phyloP scores from a whole-genome alignment of 768 basidiomycete genomes.

The Mycena rebaudengoi region DNA sequence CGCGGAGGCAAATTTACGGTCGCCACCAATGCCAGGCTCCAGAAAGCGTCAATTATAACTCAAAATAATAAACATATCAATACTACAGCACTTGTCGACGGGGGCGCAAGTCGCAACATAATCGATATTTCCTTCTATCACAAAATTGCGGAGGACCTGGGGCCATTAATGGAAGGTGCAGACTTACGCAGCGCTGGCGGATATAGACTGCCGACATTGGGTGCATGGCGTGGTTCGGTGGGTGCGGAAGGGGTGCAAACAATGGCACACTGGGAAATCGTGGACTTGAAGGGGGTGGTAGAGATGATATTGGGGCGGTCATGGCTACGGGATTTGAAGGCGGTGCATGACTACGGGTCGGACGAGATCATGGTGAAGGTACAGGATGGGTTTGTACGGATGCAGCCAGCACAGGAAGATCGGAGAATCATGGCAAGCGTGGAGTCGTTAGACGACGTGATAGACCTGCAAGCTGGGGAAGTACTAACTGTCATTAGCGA shows the following conservation, averaged over 20 bases:
- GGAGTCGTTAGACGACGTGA: neutral
- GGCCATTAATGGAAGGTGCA: neutral
- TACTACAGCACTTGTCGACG: neutral
- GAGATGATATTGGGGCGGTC: conserved; percentile 4
- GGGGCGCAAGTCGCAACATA: neutral
- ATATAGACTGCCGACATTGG: neutral
- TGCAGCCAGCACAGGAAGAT: neutral
- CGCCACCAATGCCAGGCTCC: neutral
- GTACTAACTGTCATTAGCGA: neutral
- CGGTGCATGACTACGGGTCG: neutral
- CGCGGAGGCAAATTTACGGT: neutral
- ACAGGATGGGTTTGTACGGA: neutral
- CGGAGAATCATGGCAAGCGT: neutral
- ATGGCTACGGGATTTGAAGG: neutral
- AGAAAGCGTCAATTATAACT: neutral
- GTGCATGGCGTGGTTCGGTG: neutral
- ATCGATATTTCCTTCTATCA: neutral
- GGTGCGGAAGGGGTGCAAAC: neutral
- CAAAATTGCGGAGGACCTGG: neutral
- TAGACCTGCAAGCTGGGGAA: neutral
- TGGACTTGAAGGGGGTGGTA: neutral
- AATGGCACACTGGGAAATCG: neutral
- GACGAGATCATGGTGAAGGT: neutral
- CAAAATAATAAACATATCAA: neutral
- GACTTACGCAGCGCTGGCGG: neutral